A percentile compares a stretch with the other conserved stretches of the same genome.
Evolutionary conservation across 2,329 filamentous ascomycete genomes (phyloP).

Genomic region (Calonectria pteridis): DNA sequence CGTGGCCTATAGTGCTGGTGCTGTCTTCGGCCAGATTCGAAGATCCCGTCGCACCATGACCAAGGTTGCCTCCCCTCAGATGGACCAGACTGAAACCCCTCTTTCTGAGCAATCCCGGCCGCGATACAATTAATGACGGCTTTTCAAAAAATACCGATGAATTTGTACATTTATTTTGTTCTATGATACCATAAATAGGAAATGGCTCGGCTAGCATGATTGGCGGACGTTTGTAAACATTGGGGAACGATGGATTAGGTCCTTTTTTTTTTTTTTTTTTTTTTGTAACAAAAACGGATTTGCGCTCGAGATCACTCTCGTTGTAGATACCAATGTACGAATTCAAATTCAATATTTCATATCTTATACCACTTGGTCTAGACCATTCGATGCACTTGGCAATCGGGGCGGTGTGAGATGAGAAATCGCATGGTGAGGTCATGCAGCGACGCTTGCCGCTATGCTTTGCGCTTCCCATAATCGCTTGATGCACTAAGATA

Average conservation of each 20-base stretch:
- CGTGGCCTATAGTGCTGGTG: slow-evolving; percentile 56
- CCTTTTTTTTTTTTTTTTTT: too few relatives aligned
- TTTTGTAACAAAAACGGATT: not conserved
- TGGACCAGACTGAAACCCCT: slow-evolving; percentile 39
- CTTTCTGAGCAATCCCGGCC: not conserved
- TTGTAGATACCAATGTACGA: not conserved
- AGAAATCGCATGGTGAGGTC: not conserved
- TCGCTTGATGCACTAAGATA: slow-evolving; percentile 1
- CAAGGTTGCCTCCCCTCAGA: slow-evolving; percentile 39
- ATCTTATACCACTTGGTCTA: not conserved
- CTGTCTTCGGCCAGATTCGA: slow-evolving; percentile 30
- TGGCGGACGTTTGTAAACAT: not conserved
- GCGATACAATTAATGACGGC: slow-evolving; percentile 2
- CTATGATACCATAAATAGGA: not conserved
- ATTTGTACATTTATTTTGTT: not conserved
- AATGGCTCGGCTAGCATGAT: not conserved
- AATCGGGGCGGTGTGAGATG: not conserved
- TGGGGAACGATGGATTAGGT: not conserved
- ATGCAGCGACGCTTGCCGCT: not conserved
- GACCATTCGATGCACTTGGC: too few relatives aligned
- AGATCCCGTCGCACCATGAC: slow-evolving; percentile 29
- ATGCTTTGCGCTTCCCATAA: not conserved
- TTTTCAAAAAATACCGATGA: not conserved
- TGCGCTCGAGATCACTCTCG: slow-evolving; percentile 10
- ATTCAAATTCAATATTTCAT: not conserved